Conservation (phyloP, 352 stramenopile species). For the Pythium oligandrum region DNA sequence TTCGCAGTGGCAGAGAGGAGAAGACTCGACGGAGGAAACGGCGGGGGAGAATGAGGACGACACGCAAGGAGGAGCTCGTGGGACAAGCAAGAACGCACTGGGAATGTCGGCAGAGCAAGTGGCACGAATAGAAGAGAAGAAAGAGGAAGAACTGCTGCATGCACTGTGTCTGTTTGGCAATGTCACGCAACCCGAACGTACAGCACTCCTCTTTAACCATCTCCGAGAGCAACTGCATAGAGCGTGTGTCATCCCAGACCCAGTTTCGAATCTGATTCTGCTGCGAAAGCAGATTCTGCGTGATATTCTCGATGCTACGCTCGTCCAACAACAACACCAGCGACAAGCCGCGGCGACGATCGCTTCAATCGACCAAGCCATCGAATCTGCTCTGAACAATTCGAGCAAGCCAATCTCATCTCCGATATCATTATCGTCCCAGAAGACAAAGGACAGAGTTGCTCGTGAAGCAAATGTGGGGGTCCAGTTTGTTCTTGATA, state of each 20-base stretch:
- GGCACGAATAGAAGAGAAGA: constrained; percentile 3
- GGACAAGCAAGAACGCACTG: background rate
- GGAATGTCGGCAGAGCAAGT: constrained; percentile 3
- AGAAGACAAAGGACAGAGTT: constrained; percentile 27
- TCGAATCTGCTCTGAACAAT: background rate
- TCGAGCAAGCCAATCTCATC: background rate
- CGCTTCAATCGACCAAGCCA: background rate
- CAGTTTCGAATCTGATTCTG: constrained; percentile 48
- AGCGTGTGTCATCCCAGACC: constrained; percentile 41
- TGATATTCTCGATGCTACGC: constrained; percentile 49
- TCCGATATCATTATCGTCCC: background rate
- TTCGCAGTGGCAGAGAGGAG: constrained; percentile 11
- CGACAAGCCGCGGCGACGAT: constrained; percentile 12
- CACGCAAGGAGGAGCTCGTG: constrained; percentile 1
- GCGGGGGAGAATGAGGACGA: constrained; percentile 26
- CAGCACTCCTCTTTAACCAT: constrained; percentile 38
- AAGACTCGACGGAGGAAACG: constrained; percentile 14
- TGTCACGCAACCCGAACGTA: constrained; percentile 35
- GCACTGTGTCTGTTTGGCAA: constrained; percentile 47
- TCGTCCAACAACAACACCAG: constrained; percentile 40
- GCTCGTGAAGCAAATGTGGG: constrained; percentile 34
- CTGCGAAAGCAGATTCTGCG: constrained; percentile 52
- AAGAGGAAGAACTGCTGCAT: constrained; percentile 38
- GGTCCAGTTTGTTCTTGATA: constrained; percentile 31
- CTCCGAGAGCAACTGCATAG: constrained; percentile 38